Base-by-base conservation (phyloP, 2,329 filamentous ascomycete genomes). In the Periconia sp. region DNA sequence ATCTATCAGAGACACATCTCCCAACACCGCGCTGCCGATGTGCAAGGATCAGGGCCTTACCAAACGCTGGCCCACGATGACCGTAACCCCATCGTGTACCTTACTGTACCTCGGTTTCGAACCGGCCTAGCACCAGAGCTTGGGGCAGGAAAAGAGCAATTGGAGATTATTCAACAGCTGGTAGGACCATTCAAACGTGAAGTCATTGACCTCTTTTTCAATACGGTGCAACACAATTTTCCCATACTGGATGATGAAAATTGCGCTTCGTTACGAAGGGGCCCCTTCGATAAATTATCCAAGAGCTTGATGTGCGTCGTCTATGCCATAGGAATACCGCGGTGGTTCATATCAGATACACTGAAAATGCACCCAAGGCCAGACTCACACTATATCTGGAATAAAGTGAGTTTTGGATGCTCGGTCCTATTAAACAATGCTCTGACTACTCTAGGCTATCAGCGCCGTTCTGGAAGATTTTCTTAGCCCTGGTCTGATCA, bases 81-180 rank as follows among this genome's bases (percentile, higher is more conserved):
- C 5, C 67, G 73, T 15, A 62, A 72, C 34, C 66, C 70, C 4
- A 65, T 73, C 5, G 61, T 73, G 2, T 73, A 73, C 36, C 56
- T 70, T 7, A 78, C 77, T 4, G 75, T 81, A 3, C 76, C 78
- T 8, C 67, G 76, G 26, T 74, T 75, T 36, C 71, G 78, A 36
- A 73, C 75, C 43, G 78, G 78, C 5, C 45, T 71, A n/a, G 61
- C 56, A 9, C 60, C 60, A 3, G 59, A 59, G 19, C 58, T 56
- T 24, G 58, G 63, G 5, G 68, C 70, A 10, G 72, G 72, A 3
- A 62, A 55, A 33, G 61, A 63, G 35, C 71, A 74, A 39, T 52
- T 66, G 5, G 71, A 74, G 35, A 68, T 74, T 30, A 56, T 73
- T 9, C 68, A 73, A 43, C 67, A 74, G 38, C 61, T 74, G 7